These are phyloP conservation scores for Schizothecium vesticola DNA, from an alignment of 495 filamentous ascomycete species.

Conservation along the genomic window DNA sequence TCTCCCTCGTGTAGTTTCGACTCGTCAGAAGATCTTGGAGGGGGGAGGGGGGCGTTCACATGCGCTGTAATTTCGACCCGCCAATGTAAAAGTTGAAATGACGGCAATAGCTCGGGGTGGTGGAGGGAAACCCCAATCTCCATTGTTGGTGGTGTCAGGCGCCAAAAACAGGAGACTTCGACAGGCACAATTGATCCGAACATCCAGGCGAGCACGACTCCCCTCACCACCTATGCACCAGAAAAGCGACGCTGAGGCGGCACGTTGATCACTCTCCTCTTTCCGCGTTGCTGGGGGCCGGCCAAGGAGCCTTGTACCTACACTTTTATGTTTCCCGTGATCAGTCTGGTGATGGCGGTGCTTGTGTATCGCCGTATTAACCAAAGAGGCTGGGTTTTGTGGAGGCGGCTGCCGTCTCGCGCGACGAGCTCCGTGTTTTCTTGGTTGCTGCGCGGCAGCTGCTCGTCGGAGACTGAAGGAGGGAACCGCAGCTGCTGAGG, in stretches of 20 bases:
- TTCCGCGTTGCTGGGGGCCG: neutral
- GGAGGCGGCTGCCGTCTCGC: neutral
- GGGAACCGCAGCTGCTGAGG: neutral
- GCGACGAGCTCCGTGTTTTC: neutral
- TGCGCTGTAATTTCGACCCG: neutral
- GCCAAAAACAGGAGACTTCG: neutral
- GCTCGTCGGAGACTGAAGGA: neutral
- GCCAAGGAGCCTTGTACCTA: neutral
- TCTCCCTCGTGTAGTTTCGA: neutral
- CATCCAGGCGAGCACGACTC: constrained; percentile 8
- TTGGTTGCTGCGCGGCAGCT: neutral
- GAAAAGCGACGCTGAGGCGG: neutral
- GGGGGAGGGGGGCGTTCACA: neutral
- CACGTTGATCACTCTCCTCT: neutral
- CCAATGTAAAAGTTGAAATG: neutral
- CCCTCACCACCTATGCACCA: neutral
- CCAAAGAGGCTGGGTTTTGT: neutral
- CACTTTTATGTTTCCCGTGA: neutral
- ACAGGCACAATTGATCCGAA: constrained; percentile 9
- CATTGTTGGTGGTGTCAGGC: neutral
- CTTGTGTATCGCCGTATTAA: neutral
- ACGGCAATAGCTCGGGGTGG: constrained; percentile 2
- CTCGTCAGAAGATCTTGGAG: neutral
- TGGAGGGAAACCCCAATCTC: neutral
- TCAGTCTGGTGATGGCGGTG: neutral